Evolutionary conservation across 352 stramenopile species (phyloP), one percentile per base, ranked within the genome.

Genomic region (Phytopythium montanum): DNA sequence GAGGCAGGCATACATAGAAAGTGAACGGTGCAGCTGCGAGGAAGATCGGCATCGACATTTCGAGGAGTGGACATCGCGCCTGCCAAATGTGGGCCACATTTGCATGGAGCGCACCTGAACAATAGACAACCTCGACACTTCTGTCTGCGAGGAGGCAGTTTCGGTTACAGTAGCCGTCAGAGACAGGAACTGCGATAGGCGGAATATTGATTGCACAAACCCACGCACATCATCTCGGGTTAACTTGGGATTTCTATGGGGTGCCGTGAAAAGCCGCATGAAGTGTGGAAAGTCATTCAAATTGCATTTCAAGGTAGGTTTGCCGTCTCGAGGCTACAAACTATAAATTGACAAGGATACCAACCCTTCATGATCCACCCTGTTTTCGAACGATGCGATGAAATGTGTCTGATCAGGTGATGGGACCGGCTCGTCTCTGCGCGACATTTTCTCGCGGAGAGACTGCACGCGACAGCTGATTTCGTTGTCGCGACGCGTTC

Each of bases 111-210:
- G 38, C 26, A 26, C n/a, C 9, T 13, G 33, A 51, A 51, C 44
- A 51, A 51, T 51, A 50, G 44, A 50, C 44, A 50, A 29, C 29
- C 44, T n/a, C n/a, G 5, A 34, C 44, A 2, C 19, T 28, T 48
- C 41, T 33, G 33, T 56, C 51, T 56, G 51, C 51, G 51, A 56
- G n/a, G 51, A 56, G 51, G 51, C 51, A 56, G 18, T 45, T 16
- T 26, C 28, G 6, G 3, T 41, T 41, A 41, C 29, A 9, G 29
- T 9, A 36, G 6, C 31, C 26, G 29, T 42, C 51, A 56, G 51
- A 56, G 51, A 56, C 51, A 56, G 51, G 51, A 56, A 44, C 13
- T 38, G 46, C 46, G 25, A 53, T 21, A 36, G 21, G 42, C 19
- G 5, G n/a, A 21, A 49, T n/a, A n/a, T n/a, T n/a, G n/a, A n/a